Percentiles rank a stretch among this genome's conserved stretches.
These are phyloP conservation scores for Inosperma sp. DNA, from an alignment of 768 basidiomycete species.

Conservation along the genomic window DNA sequence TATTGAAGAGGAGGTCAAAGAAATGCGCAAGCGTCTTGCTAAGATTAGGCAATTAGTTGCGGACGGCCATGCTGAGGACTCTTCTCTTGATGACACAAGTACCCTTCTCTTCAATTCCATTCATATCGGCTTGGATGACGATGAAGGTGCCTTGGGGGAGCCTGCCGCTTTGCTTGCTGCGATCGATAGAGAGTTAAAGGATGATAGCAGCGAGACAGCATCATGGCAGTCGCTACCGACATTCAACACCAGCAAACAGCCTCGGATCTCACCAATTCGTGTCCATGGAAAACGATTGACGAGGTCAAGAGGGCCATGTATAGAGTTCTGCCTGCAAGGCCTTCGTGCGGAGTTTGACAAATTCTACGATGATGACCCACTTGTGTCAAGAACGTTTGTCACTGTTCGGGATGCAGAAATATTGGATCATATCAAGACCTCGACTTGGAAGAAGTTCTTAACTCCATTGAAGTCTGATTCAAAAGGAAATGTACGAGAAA, in stretches of 20 bases:
- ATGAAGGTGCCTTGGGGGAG: slow-evolving; percentile 63
- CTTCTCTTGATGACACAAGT: slow-evolving; percentile 65
- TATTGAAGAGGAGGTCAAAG: slow-evolving; percentile 84
- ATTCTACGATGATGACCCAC: slow-evolving; percentile 48
- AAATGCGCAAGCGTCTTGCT: slow-evolving; percentile 79
- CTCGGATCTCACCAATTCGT: slow-evolving; percentile 35
- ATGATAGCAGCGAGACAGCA: slow-evolving; percentile 59
- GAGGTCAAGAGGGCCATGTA: slow-evolving; percentile 71
- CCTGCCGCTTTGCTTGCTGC: slow-evolving; percentile 78
- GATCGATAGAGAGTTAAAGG: slow-evolving; percentile 85
- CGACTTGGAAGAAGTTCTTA: slow-evolving; percentile 97
- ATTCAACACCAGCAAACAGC: slow-evolving; percentile 34
- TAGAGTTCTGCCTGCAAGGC: slow-evolving; percentile 75
- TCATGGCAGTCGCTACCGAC: slow-evolving; percentile 87
- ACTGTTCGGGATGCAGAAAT: slow-evolving; percentile 79
- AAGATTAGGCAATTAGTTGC: slow-evolving; percentile 92
- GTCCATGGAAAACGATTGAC: slow-evolving; percentile 58
- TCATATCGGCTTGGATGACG: slow-evolving; percentile 84
- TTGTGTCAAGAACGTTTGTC: slow-evolving; percentile 63
- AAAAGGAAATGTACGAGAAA: slow-evolving; percentile 84
- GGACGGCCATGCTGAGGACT: slow-evolving; percentile 80
- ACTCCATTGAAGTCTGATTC: slow-evolving; percentile 82
- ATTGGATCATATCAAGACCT: slow-evolving; percentile 95
- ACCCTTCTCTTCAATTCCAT: slow-evolving; percentile 89
- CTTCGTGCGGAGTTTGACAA: slow-evolving; percentile 64